phyloP scores from a whole-genome alignment of 768 basidiomycete genomes.

The Tubosaeta brunneosetosa region DNA sequence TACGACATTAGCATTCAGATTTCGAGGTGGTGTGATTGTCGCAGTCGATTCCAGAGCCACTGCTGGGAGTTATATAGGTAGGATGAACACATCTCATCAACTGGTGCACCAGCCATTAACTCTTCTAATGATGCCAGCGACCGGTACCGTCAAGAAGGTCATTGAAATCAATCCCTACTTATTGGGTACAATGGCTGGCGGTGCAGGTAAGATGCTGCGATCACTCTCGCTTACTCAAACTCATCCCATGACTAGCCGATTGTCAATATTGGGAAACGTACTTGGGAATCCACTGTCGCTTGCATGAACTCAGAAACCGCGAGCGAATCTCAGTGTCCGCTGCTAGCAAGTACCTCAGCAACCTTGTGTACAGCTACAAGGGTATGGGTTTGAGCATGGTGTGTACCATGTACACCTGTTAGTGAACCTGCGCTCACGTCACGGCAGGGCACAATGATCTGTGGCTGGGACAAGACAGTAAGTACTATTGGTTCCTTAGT shows the following conservation, averaged over 20 bases:
- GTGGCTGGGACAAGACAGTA: conserved; percentile 98
- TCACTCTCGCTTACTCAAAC: conserved; percentile 1
- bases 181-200: conserved; percentile 99
- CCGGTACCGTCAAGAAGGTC: conserved; percentile 97
- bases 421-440: conserved; percentile 1
- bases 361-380: conserved; percentile 96
- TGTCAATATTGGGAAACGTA: conserved; percentile 99
- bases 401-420: conserved; percentile 23
- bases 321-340: conserved; percentile 99
- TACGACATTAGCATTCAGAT: conserved; percentile 96
- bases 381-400: conserved; percentile 99
- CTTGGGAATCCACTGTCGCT: conserved; percentile 93
- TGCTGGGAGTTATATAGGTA: conserved; percentile 94
- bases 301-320: conserved; percentile 93
- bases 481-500: conserved; percentile 23
- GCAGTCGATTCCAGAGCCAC: conserved; percentile 99
- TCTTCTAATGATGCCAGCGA: conserved; percentile 49
- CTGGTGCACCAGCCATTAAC: neutral
- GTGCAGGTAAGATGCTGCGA: conserved; percentile 64
- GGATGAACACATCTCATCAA: conserved; percentile 23
- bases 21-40: conserved; percentile 96
- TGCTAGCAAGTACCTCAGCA: conserved; percentile 94
- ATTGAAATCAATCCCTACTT: conserved; percentile 99
- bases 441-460: conserved; percentile 94
- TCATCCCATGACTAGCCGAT: conserved; percentile 53